Evolutionary conservation across 1,284 basidiomycete species (phyloP), one percentile per base, ranked within the genome.

Genomic region (Austropuccinia psidii): DNA sequence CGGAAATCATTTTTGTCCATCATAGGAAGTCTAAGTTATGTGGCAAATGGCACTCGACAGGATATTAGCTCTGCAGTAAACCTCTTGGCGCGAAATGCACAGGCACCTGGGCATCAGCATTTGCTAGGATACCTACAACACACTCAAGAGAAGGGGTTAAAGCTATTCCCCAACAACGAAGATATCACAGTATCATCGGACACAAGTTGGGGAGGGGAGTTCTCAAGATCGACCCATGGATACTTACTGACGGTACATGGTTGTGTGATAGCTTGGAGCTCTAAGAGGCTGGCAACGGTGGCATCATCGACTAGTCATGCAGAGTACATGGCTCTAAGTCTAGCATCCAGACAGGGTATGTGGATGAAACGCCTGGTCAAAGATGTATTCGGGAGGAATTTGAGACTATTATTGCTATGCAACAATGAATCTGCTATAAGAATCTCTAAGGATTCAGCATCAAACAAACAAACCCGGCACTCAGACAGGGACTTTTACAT

Each of bases 291-390:
- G 39, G 33, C 29, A 0, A 54, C 27, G 1, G 50, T 67, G 15
- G 50, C 65, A 0, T 35, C 19, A 8, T 67, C 35, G 1, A 54
- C 50, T 1, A 39, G 31, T 9, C 47, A 55, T 17, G 47, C 47
- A 17, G 65, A 67, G 21, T 67, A 67, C 50, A 67, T 67, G 50
- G 65, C 65, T 1, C 21, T 67, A 3, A 50, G 33, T 6, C 29
- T 15, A 11, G 65, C 65, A 1, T 39, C 65, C 15, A 37, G 50
- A 6, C 33, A 52, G 11, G 15, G 17, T 8, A 11, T 67, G 31
- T 67, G 65, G 65, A 49, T 67, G 4, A 52, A 50, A 15, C 52
- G 55, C 24, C 47, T 67, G 17, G 33, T 55, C 21, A 4, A 3
- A 5, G 65, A 67, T 43, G 24, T 67, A 1, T 21, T 41, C n/a